Percentiles rank a stretch among this genome's conserved stretches.
phyloP scores from a whole-genome alignment of 192 early-diverging fungal species.

The Piromyces sp. region DNA sequence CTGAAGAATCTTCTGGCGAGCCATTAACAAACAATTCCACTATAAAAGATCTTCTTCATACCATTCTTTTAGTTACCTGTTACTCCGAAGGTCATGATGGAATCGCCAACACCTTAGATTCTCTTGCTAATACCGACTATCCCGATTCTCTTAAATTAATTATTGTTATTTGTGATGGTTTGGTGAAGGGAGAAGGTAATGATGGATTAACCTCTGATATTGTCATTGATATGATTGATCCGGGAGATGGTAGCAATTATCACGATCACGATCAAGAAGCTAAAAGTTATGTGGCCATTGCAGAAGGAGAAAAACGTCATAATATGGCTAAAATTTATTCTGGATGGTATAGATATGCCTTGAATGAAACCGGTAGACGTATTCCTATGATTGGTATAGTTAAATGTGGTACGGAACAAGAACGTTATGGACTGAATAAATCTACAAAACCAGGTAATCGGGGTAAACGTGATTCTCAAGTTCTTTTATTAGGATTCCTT shows the following conservation, averaged over 20 bases:
- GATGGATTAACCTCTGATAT: slow-evolving; percentile 56
- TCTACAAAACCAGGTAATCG: slow-evolving; percentile 63
- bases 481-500: slow-evolving; percentile 89
- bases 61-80: slow-evolving; percentile 63
- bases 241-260: not conserved
- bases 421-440: slow-evolving; percentile 14
- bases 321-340: slow-evolving; percentile 88
- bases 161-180: slow-evolving; percentile 75
- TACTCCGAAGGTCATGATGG: slow-evolving; percentile 78
- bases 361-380: slow-evolving; percentile 15
- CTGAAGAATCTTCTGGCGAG: not conserved
- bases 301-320: slow-evolving; percentile 75
- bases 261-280: not conserved
- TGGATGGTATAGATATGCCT: slow-evolving; percentile 60
- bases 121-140: slow-evolving; percentile 64
- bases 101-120: slow-evolving; percentile 67
- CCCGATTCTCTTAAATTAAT: slow-evolving; percentile 71
- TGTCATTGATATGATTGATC: slow-evolving; percentile 60
- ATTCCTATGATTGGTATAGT: slow-evolving; percentile 59
- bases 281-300: slow-evolving; percentile 61
- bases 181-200: slow-evolving; percentile 68
- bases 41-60: slow-evolving; percentile 3
- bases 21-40: not conserved
- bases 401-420: slow-evolving; percentile 46
- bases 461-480: slow-evolving; percentile 93